phyloP scores from a whole-genome alignment of 2,329 filamentous ascomycete genomes.

The Pyricularia sp. region DNA sequence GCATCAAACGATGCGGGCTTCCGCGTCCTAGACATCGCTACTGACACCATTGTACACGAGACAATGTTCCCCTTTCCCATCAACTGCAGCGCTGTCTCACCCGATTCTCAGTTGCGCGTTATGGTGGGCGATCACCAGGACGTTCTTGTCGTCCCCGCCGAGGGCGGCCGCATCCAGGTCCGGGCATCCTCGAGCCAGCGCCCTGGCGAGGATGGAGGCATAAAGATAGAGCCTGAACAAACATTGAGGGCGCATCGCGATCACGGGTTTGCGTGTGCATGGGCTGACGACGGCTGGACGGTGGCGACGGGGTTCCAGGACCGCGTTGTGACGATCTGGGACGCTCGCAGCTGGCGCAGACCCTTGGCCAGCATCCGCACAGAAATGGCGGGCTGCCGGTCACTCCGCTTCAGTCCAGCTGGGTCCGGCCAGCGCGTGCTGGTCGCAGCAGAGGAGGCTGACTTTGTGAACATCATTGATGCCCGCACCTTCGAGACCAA shows the following conservation, averaged over 20 bases:
- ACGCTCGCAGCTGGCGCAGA: constrained; percentile 59
- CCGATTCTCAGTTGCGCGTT: constrained; percentile 60
- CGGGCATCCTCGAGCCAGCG: constrained; percentile 19
- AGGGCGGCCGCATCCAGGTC: constrained; percentile 31
- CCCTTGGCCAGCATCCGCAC: constrained; percentile 48
- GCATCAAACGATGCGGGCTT: constrained; percentile 54
- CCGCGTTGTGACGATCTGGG: constrained; percentile 64
- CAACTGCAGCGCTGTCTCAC: constrained; percentile 66
- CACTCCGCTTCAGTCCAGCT: constrained; percentile 61
- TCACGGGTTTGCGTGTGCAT: constrained; percentile 68
- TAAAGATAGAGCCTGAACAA: constrained; percentile 29
- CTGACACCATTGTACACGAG: constrained; percentile 47
- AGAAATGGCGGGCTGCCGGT: constrained; percentile 60
- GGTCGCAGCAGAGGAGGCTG: constrained; percentile 66
- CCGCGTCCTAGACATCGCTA: constrained; percentile 47
- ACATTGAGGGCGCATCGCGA: constrained; percentile 56
- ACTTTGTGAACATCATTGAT: constrained; percentile 63
- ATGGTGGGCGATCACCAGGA: constrained; percentile 62
- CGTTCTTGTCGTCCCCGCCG: constrained; percentile 59
- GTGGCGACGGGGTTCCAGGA: constrained; percentile 74
- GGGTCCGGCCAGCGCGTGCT: constrained; percentile 59
- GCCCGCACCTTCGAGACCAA: constrained; percentile 53
- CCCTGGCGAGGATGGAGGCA: background rate
- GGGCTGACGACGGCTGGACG: constrained; percentile 68
- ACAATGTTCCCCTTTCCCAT: constrained; percentile 49